These are phyloP conservation scores for Silene conica DNA, from an alignment of 148 eudicot species.

Conservation along the genomic window DNA sequence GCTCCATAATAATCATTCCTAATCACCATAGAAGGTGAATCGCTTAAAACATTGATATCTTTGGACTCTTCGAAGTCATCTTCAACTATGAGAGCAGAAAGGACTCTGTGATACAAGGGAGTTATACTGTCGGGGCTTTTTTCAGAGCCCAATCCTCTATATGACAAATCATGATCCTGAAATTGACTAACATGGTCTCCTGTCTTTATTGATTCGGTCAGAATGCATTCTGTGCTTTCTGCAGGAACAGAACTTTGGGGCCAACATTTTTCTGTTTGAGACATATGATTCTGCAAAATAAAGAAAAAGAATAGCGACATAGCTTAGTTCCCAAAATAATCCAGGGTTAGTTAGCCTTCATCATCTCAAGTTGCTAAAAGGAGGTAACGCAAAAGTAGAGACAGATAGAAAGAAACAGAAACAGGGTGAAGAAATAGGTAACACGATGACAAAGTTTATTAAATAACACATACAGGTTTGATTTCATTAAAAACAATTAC, in stretches of 20 bases:
- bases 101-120: constrained; percentile 75
- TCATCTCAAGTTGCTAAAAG: background rate
- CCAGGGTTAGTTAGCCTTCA: background rate
- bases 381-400: background rate
- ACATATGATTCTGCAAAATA: constrained; percentile 42
- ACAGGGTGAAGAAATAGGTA: background rate
- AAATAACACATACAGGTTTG: background rate
- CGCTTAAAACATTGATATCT: constrained; percentile 37
- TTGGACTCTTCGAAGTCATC: constrained; percentile 70
- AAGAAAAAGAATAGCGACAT: constrained; percentile 5
- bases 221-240: constrained; percentile 31
- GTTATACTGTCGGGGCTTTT: constrained; percentile 31
- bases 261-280: constrained; percentile 30
- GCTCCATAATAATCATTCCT: constrained; percentile 33
- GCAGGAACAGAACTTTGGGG: constrained; percentile 31
- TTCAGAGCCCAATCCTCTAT: constrained; percentile 38
- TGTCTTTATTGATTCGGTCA: constrained; percentile 31
- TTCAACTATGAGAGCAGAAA: constrained; percentile 82
- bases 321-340: background rate
- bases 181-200: constrained; percentile 38
- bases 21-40: constrained; percentile 22
- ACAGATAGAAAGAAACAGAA: background rate
- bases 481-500: background rate
- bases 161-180: constrained; percentile 39
- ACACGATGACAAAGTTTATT: background rate